Evolutionary conservation across 306 rosid genomes (phyloP), one percentile per base, ranked within the genome.

Genomic region (Quercus ilex): DNA sequence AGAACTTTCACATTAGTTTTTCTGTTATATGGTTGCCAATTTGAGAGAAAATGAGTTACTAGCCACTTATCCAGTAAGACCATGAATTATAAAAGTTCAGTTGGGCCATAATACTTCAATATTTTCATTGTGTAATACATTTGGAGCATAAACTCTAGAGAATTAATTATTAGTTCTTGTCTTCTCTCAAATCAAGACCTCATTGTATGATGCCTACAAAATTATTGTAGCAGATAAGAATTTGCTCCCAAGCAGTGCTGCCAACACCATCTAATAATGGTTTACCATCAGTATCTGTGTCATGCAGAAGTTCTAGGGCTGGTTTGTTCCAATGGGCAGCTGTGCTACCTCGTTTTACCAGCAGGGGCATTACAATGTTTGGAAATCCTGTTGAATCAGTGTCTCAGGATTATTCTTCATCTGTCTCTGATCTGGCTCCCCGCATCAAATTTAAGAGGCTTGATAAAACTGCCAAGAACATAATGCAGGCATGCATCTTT

Each of bases 361-460:
- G 79, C 56, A 90, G 88, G 84, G 67, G 85, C 79, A 82, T 92
- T 72, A 78, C 91, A 17, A 90, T 90, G 3, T 77, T 51, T 76
- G 78, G 73, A 59, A 81, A 79, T 80, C 75, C 85, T 1, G 79
- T 20, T 55, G 90, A 81, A 69, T 84, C 85, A 41, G 77, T 87
- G 55, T 84, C 88, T 59, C 78, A 83, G 62, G 90, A 76, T 70
- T 77, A 80, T 60, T 72, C 80, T 19, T 9, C 46, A 55, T 43
- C 69, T 35, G 79, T 43, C 46, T 76, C 88, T 67, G 91, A 87
- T 56, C 81, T 89, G 64, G 77, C 97, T 71, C 81, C 85, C 23
- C 92, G 86, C 76, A 81, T 95, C 89, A 95, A 95, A 87, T 93
- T 91, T 82, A 91, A 95, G 86, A 90, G 99, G 89, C 90, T 93